phyloP scores from a whole-genome alignment of 495 filamentous ascomycete species.

The Clohesyomyces aquaticus region DNA sequence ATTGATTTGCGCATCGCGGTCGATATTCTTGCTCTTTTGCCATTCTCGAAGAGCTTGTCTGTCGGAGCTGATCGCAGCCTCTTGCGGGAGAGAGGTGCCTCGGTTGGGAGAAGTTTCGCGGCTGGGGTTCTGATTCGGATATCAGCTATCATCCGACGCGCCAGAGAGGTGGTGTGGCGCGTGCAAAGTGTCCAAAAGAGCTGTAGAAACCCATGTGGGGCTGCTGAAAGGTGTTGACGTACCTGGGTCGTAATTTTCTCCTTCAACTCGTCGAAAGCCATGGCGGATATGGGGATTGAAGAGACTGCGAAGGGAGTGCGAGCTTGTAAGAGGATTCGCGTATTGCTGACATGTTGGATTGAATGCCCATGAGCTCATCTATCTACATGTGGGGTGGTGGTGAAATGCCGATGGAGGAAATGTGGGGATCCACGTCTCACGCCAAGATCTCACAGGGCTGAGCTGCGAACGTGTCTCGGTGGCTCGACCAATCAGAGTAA shows the following conservation, averaged over 20 bases:
- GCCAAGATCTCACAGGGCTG: no score
- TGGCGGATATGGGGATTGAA: slow-evolving; percentile 2
- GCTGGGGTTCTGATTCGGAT: slow-evolving; percentile 23
- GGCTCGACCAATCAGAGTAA: no score
- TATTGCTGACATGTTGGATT: slow-evolving; percentile 1
- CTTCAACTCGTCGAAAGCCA: slow-evolving; percentile 36
- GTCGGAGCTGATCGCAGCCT: slow-evolving; percentile 46
- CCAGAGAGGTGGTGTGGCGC: neutral
- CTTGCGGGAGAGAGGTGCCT: slow-evolving; percentile 50
- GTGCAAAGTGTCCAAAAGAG: no score
- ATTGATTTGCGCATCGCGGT: slow-evolving; percentile 48
- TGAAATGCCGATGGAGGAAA: slow-evolving; percentile 13
- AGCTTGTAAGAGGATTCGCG: neutral
- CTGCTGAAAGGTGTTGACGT: neutral
- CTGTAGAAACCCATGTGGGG: slow-evolving; percentile 25
- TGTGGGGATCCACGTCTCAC: slow-evolving; percentile 6
- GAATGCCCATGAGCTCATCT: neutral
- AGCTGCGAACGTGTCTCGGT: no score
- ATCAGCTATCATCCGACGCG: neutral
- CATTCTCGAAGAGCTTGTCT: slow-evolving; percentile 45
- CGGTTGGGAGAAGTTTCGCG: slow-evolving; percentile 46
- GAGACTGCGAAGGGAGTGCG: neutral
- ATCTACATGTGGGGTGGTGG: neutral
- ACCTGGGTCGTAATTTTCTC: slow-evolving; percentile 34
- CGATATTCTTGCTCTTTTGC: slow-evolving; percentile 47